Evolutionary conservation across 2,329 filamentous ascomycete species (phyloP), one percentile per base, ranked within the genome.

Genomic region (Alternaria consortialis): DNA sequence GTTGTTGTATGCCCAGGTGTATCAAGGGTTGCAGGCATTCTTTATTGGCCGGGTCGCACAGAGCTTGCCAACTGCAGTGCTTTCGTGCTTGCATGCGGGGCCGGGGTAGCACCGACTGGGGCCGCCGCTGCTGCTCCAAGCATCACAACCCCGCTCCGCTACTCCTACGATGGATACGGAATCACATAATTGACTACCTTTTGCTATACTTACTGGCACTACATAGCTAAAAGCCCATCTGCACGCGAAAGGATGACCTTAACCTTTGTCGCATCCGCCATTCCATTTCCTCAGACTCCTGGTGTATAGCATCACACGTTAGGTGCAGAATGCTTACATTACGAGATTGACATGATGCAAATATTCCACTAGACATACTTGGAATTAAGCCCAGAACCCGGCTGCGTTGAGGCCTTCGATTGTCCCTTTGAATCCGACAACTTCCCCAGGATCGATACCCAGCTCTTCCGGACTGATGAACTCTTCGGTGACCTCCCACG

Each of bases 401-500:
- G 12, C 36, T 3, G 36, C 52, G 36, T 54, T 53, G 4, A 70
- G 43, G 2, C 64, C 62, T 20, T 66, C 62, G 23, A 74, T 66
- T 2, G 63, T 68, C 13, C 62, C 63, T 32, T 60, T 62, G 47
- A 74, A 74, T 4, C 69, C 71, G 6, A 69, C 65, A 7, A 71
- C 69, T 58, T 74, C 73, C 1, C 63, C 61, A n/a, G 32, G 25
- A 20, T 71, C 54, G n/a, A 75, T 73, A 1, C 65, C 66, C 17
- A 75, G 36, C 36, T 74, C 69, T 23, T 71, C 62, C 7, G 67
- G 60, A 29, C 65, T 69, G 27, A 76, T 72, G 42, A 66, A 66
- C 2, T 61, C 56, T 2, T 71, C 66, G 3, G 64, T 65, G 39
- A 63, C 68, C 44, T 67, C 64, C 72, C 72, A 74, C 6, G 71